phyloP scores from a whole-genome alignment of 768 basidiomycete genomes.

The Collybia mongolica region DNA sequence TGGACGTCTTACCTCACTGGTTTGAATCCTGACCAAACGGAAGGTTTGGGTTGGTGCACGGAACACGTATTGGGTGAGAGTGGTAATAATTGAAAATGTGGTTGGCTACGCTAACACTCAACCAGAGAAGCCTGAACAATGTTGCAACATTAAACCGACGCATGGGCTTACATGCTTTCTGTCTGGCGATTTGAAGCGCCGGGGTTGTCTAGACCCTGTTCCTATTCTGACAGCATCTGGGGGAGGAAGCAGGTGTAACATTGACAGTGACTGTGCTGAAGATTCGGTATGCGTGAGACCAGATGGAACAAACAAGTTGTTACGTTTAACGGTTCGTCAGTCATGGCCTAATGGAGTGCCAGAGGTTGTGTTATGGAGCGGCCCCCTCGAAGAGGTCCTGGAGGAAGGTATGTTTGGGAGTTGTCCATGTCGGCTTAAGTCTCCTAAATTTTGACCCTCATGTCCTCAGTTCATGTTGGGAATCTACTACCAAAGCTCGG shows the following conservation, averaged over 20 bases:
- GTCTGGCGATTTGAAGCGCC: slow-evolving; percentile 22
- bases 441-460: slow-evolving; percentile 1
- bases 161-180: slow-evolving; percentile 42
- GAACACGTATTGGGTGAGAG: slow-evolving; percentile 12
- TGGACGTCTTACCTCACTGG: slow-evolving; percentile 49
- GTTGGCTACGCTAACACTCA: too few species aligned
- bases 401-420: slow-evolving; percentile 52
- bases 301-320: slow-evolving; percentile 43
- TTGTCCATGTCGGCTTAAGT: neutral
- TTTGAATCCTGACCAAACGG: slow-evolving; percentile 8
- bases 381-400: slow-evolving; percentile 61
- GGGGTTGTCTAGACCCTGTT: slow-evolving; percentile 59
- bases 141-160: slow-evolving; percentile 1
- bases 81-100: too few species aligned
- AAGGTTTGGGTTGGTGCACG: slow-evolving; percentile 63
- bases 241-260: slow-evolving; percentile 37
- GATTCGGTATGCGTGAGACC: slow-evolving; percentile 48
- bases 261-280: slow-evolving; percentile 31
- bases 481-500: slow-evolving; percentile 40
- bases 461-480: slow-evolving; percentile 51
- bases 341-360: slow-evolving; percentile 16
- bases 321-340: slow-evolving; percentile 50
- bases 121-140: slow-evolving; percentile 2
- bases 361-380: slow-evolving; percentile 69
- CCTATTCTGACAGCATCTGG: slow-evolving; percentile 40